phyloP scores from a whole-genome alignment of 306 rosid genomes.

The Boehmeria nivea region DNA sequence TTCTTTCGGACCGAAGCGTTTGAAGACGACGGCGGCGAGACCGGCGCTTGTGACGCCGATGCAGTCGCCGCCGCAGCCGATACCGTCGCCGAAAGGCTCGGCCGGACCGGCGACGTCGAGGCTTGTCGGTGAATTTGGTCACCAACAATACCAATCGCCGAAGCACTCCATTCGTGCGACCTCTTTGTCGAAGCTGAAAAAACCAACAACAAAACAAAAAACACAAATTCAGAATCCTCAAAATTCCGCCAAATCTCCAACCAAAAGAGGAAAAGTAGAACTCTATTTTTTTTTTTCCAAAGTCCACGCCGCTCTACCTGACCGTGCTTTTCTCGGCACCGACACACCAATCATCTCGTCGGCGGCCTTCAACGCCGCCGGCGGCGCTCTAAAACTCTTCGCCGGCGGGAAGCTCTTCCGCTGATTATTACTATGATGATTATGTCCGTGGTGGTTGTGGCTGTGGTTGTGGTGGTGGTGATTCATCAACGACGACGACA shows the following conservation, averaged over 20 bases:
- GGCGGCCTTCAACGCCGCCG: slow-evolving; percentile 79
- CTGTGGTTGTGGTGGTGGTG: slow-evolving; percentile 36
- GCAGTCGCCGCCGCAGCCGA: slow-evolving; percentile 24
- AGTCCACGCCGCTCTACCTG: slow-evolving; percentile 52
- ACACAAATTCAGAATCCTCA: slow-evolving; percentile 8
- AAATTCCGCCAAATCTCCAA: slow-evolving; percentile 2
- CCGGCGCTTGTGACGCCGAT: slow-evolving; percentile 39
- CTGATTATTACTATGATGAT: slow-evolving; percentile 21
- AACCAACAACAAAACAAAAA: neutral
- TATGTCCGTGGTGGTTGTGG: slow-evolving; percentile 4
- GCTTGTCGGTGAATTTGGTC: slow-evolving; percentile 68
- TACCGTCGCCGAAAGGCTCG: slow-evolving; percentile 23
- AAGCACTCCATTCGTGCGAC: slow-evolving; percentile 89
- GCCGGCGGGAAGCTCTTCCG: slow-evolving; percentile 79
- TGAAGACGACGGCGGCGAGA: slow-evolving; percentile 85
- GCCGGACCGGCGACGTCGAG: slow-evolving; percentile 77
- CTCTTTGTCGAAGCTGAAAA: slow-evolving; percentile 79
- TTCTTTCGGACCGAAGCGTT: slow-evolving; percentile 66
- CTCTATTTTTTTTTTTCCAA: neutral
- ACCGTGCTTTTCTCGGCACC: slow-evolving; percentile 92
- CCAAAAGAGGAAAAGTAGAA: neutral
- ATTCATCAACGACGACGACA: slow-evolving; percentile 31
- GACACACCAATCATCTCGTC: slow-evolving; percentile 96
- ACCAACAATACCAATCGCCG: slow-evolving; percentile 41
- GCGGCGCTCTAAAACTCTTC: slow-evolving; percentile 62